Conservation (phyloP, 208 protist species). For the Wallacemonas collosoma region DNA sequence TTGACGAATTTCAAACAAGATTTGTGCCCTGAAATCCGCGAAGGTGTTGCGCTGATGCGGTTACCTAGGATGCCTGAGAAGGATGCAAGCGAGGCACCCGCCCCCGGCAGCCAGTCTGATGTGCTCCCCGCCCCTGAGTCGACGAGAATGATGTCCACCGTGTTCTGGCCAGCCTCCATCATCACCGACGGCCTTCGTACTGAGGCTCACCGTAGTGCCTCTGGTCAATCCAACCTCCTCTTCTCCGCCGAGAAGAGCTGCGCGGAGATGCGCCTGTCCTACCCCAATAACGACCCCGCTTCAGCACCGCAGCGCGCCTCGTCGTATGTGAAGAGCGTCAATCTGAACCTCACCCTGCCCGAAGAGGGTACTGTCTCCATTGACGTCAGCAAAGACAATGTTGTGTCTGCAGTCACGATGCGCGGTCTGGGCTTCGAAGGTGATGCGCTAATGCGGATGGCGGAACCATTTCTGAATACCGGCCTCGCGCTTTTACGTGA, state of each 20-base stretch:
- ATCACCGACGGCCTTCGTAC: neutral
- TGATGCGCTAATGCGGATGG: neutral
- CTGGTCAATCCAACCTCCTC: neutral
- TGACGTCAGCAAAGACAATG: neutral
- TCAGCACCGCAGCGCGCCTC: neutral
- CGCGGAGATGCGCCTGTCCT: neutral
- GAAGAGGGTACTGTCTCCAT: neutral
- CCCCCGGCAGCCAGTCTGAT: neutral
- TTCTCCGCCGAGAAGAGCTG: neutral
- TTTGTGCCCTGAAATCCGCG: neutral
- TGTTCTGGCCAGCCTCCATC: neutral
- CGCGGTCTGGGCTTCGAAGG: neutral
- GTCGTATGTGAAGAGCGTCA: neutral
- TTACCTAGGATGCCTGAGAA: neutral
- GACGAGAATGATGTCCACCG: neutral
- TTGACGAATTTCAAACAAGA: neutral
- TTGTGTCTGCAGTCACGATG: neutral
- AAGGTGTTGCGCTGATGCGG: neutral
- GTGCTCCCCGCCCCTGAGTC: neutral
- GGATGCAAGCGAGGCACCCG: neutral
- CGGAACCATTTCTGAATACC: neutral
- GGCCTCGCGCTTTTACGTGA: neutral
- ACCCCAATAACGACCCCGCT: neutral
- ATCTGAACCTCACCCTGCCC: conserved; percentile 4
- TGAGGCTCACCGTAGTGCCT: neutral